phyloP scores from a whole-genome alignment of 768 basidiomycete genomes.

The Calocybe gangraenosa region DNA sequence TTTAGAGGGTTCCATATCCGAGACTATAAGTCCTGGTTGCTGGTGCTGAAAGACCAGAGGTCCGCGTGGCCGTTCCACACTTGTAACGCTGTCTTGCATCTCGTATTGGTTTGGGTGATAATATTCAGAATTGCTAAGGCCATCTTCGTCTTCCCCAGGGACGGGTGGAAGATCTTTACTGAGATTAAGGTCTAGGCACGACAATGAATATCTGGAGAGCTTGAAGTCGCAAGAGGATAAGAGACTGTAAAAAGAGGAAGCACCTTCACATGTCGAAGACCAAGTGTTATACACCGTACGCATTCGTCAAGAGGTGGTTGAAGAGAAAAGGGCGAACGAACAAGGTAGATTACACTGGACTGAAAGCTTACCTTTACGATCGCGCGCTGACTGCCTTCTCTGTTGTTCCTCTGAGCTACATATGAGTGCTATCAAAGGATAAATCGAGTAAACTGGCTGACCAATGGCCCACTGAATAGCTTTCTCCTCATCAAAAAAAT shows the following conservation, averaged over 20 bases:
- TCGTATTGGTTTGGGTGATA: slow-evolving; percentile 16
- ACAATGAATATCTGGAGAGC: slow-evolving; percentile 6
- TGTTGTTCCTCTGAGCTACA: slow-evolving; percentile 61
- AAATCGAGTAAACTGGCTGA: slow-evolving; percentile 30
- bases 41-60: slow-evolving; percentile 63
- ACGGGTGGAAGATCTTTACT: slow-evolving; percentile 19
- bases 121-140: slow-evolving; percentile 18
- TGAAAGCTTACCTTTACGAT: slow-evolving; percentile 79
- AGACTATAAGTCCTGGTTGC: slow-evolving; percentile 29
- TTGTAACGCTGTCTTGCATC: slow-evolving; percentile 18
- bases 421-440: slow-evolving; percentile 11
- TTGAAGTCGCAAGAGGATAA: slow-evolving; percentile 6
- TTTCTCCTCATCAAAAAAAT: slow-evolving; percentile 79
- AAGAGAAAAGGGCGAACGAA: slow-evolving; percentile 25
- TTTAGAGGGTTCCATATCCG: slow-evolving; percentile 25
- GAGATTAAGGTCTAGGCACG: slow-evolving; percentile 9
- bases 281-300: slow-evolving; percentile 16
- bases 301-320: slow-evolving; percentile 14
- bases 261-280: slow-evolving; percentile 52
- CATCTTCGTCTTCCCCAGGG: slow-evolving; percentile 13
- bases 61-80: slow-evolving; percentile 40
- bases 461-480: slow-evolving; percentile 73
- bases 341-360: slow-evolving; percentile 18
- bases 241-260: slow-evolving; percentile 35
- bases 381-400: slow-evolving; percentile 55